Evolutionary conservation across 352 stramenopile genomes (phyloP).

Genomic region (Globisporangium apiculatum): DNA sequence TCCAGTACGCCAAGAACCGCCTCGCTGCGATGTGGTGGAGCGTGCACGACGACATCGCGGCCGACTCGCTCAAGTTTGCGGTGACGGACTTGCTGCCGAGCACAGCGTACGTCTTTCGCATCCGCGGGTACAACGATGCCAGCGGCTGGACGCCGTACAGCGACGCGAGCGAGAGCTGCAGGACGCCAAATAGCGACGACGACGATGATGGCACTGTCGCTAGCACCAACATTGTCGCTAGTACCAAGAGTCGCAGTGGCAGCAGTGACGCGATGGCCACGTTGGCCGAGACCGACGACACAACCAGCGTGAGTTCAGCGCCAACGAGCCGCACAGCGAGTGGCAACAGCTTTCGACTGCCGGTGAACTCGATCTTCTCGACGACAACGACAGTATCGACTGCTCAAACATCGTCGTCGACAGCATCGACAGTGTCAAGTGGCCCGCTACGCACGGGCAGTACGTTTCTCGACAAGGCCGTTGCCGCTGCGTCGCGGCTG

Average conservation of each 20-base stretch:
- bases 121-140: slow-evolving; percentile 49
- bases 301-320: not conserved
- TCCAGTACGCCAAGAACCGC: slow-evolving; percentile 79
- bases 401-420: not conserved
- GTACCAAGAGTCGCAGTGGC: too few species aligned
- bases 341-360: slow-evolving; percentile 13
- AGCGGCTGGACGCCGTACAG: slow-evolving; percentile 71
- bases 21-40: slow-evolving; percentile 77
- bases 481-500: slow-evolving; percentile 47
- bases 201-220: slow-evolving; percentile 5
- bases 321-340: slow-evolving; percentile 13
- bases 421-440: not conserved
- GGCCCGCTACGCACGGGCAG: slow-evolving; percentile 45
- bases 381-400: not conserved
- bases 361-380: slow-evolving; percentile 9
- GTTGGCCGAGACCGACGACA: slow-evolving; percentile 3
- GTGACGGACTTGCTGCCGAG: slow-evolving; percentile 51
- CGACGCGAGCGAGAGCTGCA: slow-evolving; percentile 56
- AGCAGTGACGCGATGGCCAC: not conserved
- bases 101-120: slow-evolving; percentile 64
- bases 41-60: slow-evolving; percentile 54
- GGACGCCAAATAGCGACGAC: slow-evolving; percentile 21
- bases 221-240: not conserved
- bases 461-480: slow-evolving; percentile 64
- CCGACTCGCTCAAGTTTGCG: slow-evolving; percentile 44